A percentile compares a stretch with the other conserved stretches of the same genome.
phyloP scores from a whole-genome alignment of 306 rosid species.

The Lithocarpus polystachyus region DNA sequence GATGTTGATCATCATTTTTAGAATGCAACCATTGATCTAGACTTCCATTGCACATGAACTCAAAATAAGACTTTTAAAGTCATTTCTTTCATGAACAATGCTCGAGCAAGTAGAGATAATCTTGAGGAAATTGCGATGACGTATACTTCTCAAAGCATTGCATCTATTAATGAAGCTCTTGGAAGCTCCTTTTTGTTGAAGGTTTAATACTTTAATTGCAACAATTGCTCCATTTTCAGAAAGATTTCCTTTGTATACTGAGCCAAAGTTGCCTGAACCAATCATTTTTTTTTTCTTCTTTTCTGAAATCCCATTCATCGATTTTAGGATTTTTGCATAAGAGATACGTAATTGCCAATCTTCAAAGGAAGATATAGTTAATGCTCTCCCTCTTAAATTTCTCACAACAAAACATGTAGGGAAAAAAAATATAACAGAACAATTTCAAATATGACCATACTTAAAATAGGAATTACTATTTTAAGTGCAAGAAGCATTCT shows the following conservation, averaged over 20 bases:
- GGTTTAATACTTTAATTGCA: slow-evolving; percentile 28
- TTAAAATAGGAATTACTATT: slow-evolving; percentile 15
- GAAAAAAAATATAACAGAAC: slow-evolving; percentile 17
- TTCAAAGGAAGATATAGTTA: not conserved
- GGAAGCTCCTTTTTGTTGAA: not conserved
- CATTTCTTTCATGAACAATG: slow-evolving; percentile 22
- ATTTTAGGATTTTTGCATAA: slow-evolving; percentile 17
- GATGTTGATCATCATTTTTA: not conserved
- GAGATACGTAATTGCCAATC: slow-evolving; percentile 17
- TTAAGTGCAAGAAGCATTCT: slow-evolving; percentile 12
- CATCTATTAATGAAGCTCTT: slow-evolving; percentile 6
- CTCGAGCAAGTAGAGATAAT: slow-evolving; percentile 34
- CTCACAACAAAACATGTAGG: not conserved
- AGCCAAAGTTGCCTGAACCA: slow-evolving; percentile 40
- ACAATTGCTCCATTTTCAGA: not conserved
- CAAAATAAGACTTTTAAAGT: slow-evolving; percentile 39
- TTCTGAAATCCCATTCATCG: slow-evolving; percentile 13
- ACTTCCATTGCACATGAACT: slow-evolving; percentile 38
- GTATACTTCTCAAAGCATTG: slow-evolving; percentile 22
- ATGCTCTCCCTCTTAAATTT: slow-evolving; percentile 3
- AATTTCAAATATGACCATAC: slow-evolving; percentile 7
- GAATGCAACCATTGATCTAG: slow-evolving; percentile 34
- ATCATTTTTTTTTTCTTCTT: slow-evolving; percentile 14
- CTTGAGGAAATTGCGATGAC: slow-evolving; percentile 44
- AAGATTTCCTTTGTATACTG: slow-evolving; percentile 34